phyloP scores from a whole-genome alignment of 371 early-diverging fungal genomes.

The Umbelopsis sp. region DNA sequence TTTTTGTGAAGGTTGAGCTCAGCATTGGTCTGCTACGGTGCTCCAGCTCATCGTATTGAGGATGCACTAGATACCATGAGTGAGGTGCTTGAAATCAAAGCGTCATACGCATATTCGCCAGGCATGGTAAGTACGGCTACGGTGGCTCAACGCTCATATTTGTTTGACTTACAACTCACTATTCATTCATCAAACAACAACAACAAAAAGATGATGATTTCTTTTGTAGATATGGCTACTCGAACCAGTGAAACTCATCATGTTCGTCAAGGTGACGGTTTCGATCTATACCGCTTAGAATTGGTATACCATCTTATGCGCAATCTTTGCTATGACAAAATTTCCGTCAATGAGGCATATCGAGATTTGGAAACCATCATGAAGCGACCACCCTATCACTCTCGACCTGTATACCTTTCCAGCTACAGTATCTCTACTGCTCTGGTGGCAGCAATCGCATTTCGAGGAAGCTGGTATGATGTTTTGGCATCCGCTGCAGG shows the following conservation, averaged over 20 bases:
- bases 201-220: conserved; percentile 20
- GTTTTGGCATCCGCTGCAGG: not conserved
- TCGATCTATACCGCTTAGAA: conserved; percentile 20
- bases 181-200: not conserved
- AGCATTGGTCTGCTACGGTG: conserved; percentile 42
- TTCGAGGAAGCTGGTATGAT: conserved; percentile 19
- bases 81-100: conserved; percentile 51
- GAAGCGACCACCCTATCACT: conserved; percentile 10
- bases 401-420: conserved; percentile 2
- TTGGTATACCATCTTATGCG: conserved; percentile 20
- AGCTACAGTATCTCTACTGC: conserved; percentile 8
- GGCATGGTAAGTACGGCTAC: conserved; percentile 25
- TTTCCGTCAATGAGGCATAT: not conserved
- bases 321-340: conserved; percentile 1
- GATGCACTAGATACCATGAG: conserved; percentile 31
- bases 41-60: conserved; percentile 47
- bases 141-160: too few species aligned
- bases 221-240: conserved; percentile 61
- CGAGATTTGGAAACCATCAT: not conserved
- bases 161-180: too few species aligned
- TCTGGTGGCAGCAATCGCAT: conserved; percentile 18
- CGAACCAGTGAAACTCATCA: conserved; percentile 65
- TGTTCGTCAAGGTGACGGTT: conserved; percentile 42
- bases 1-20: conserved; percentile 27
- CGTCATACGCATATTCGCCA: conserved; percentile 57